Conservation (phyloP, 768 basidiomycete genomes). For the Phaeolepiota aurea region DNA sequence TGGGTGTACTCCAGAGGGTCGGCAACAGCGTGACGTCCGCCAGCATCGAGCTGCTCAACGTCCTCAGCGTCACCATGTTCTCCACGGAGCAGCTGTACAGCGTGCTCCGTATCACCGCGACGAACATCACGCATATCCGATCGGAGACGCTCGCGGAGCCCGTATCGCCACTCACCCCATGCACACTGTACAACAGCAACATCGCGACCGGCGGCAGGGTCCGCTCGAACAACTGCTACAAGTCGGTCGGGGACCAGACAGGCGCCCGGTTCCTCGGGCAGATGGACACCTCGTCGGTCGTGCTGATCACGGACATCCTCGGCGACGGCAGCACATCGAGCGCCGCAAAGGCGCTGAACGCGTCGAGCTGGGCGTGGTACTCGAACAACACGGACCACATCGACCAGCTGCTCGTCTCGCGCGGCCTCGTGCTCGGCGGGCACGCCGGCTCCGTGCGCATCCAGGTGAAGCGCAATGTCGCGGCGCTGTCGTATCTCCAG, state of each 20-base stretch:
- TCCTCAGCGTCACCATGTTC: constrained; percentile 1
- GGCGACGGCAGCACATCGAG: constrained; percentile 6
- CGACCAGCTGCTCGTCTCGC: constrained; percentile 7
- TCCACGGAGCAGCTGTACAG: constrained; percentile 1
- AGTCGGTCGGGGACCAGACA: constrained; percentile 1
- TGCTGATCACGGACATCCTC: constrained; percentile 5
- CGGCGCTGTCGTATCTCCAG: constrained; percentile 9
- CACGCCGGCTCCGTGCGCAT: background rate
- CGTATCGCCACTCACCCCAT: constrained; percentile 5
- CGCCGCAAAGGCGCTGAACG: constrained; percentile 2
- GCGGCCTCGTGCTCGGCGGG: constrained; percentile 6
- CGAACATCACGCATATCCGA: constrained; percentile 6
- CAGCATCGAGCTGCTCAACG: constrained; percentile 6
- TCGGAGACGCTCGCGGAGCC: constrained; percentile 6
- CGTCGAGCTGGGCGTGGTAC: constrained; percentile 5
- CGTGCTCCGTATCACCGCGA: constrained; percentile 2
- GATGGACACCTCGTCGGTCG: constrained; percentile 5
- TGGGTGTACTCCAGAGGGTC: constrained; percentile 4
- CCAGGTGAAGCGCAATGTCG: constrained; percentile 1
- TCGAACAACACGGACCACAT: constrained; percentile 1
- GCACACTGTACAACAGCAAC: constrained; percentile 2
- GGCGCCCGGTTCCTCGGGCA: constrained; percentile 5
- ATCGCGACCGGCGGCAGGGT: constrained; percentile 6
- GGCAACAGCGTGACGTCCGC: constrained; percentile 4
- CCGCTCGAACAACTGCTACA: constrained; percentile 5